Percentiles rank a stretch among this genome's conserved stretches.
Conservation (phyloP, 768 basidiomycete genomes). For the Tricholomella constricta region DNA sequence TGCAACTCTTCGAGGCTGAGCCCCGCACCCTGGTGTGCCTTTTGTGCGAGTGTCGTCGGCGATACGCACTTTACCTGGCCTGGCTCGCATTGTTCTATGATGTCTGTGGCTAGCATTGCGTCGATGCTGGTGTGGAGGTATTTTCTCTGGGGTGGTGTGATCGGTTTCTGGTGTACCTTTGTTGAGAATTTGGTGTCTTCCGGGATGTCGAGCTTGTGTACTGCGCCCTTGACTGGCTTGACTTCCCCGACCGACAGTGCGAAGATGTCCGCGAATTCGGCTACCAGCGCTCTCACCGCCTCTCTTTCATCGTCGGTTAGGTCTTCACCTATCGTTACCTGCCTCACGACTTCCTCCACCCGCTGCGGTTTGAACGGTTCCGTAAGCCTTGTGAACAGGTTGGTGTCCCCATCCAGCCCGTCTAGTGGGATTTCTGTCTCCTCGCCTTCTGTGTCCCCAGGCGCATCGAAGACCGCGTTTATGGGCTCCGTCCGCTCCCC, state of each 20-base stretch:
- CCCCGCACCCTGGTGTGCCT: slow-evolving; percentile 28
- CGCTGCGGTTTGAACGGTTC: slow-evolving; percentile 27
- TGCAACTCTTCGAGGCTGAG: slow-evolving; percentile 35
- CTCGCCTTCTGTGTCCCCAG: neutral
- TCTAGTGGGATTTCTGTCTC: neutral
- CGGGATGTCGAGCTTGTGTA: slow-evolving; percentile 36
- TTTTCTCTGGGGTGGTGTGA: slow-evolving; percentile 32
- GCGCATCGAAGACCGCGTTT: neutral
- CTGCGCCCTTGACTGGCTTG: slow-evolving; percentile 26
- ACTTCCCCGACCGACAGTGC: slow-evolving; percentile 42
- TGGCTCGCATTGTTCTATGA: no score
- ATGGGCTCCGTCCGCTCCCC: no score
- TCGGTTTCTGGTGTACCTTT: slow-evolving; percentile 31
- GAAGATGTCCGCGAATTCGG: slow-evolving; percentile 39
- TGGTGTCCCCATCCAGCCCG: neutral
- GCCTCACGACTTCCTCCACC: slow-evolving; percentile 18
- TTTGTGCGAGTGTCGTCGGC: no score
- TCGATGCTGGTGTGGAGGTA: no score
- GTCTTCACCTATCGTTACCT: no score
- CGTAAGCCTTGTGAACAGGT: slow-evolving; percentile 19
- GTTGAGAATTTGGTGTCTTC: slow-evolving; percentile 27
- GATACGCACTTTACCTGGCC: no score
- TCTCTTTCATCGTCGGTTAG: slow-evolving; percentile 23
- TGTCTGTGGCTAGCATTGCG: no score
- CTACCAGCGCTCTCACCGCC: slow-evolving; percentile 25